A percentile compares a stretch with the other conserved stretches of the same genome.
These are phyloP conservation scores for Sherardia arvensis DNA, from an alignment of 257 asterid genomes.

Conservation along the genomic window DNA sequence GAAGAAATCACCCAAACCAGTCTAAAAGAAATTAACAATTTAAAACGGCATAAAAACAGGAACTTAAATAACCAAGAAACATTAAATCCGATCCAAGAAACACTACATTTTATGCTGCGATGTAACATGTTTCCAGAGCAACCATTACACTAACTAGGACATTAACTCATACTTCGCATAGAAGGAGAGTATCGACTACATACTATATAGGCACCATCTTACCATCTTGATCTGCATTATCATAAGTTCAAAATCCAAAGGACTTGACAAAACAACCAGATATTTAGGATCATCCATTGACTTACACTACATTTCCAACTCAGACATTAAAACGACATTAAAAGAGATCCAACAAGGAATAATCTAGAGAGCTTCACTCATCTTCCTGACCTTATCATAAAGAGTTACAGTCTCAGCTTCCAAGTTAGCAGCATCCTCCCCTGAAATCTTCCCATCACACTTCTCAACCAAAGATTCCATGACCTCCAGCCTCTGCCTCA, in stretches of 20 bases:
- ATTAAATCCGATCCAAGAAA: not conserved
- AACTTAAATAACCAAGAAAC: too few species aligned
- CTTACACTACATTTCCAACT: not conserved
- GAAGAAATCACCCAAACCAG: too few species aligned
- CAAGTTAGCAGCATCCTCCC: slow-evolving; percentile 21
- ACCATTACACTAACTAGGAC: not conserved
- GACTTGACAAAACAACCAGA: not conserved
- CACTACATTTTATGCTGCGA: not conserved
- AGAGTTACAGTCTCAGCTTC: slow-evolving; percentile 26
- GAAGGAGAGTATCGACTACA: not conserved
- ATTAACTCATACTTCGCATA: not conserved
- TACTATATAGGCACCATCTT: not conserved
- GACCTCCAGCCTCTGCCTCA: slow-evolving; percentile 18
- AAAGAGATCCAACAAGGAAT: not conserved
- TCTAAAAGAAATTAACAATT: too few species aligned
- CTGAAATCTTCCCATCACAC: slow-evolving; percentile 24
- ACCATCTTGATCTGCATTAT: not conserved
- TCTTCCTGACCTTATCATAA: slow-evolving; percentile 26
- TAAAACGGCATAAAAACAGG: too few species aligned
- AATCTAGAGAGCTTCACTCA: slow-evolving; percentile 12
- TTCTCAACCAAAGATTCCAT: slow-evolving; percentile 25
- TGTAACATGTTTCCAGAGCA: not conserved
- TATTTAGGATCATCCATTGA: not conserved
- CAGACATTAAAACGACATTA: not conserved
- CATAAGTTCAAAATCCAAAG: not conserved